These are phyloP conservation scores for Boeremia exigua DNA, from an alignment of 2,329 filamentous ascomycete species.

Conservation along the genomic window DNA sequence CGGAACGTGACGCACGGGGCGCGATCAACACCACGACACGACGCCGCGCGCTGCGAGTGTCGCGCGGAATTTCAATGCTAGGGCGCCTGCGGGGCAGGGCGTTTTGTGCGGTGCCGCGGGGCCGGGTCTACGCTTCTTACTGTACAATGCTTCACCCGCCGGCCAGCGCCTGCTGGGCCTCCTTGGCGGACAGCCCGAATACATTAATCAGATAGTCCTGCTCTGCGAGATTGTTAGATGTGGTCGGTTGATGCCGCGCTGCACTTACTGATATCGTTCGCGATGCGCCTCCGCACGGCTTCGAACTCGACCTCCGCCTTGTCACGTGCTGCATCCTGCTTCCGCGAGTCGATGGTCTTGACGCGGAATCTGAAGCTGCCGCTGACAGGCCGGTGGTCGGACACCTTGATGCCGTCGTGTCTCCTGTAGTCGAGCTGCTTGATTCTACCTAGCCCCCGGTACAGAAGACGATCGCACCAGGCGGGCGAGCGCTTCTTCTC, in stretches of 20 bases:
- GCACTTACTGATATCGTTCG: slow-evolving; percentile 75
- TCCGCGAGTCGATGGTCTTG: slow-evolving; percentile 77
- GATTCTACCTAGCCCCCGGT: slow-evolving; percentile 79
- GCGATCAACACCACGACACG: slow-evolving; percentile 2
- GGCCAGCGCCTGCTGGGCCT: slow-evolving; percentile 56
- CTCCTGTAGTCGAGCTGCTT: slow-evolving; percentile 86
- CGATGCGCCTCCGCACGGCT: slow-evolving; percentile 70
- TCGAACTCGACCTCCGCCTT: slow-evolving; percentile 77
- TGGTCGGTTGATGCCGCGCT: background rate
- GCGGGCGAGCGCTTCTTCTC: slow-evolving; percentile 94
- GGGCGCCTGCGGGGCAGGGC: slow-evolving; percentile 25
- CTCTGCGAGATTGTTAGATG: slow-evolving; percentile 13
- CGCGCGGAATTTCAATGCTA: slow-evolving; percentile 10
- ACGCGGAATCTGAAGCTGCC: slow-evolving; percentile 82
- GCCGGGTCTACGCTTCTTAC: background rate
- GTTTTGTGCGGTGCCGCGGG: slow-evolving; percentile 18
- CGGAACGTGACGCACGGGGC: background rate
- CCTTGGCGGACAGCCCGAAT: slow-evolving; percentile 62
- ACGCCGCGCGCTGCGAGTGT: slow-evolving; percentile 1
- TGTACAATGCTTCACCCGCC: slow-evolving; percentile 16
- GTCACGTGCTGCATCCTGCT: slow-evolving; percentile 71
- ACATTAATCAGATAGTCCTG: slow-evolving; percentile 69
- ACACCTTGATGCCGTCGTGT: slow-evolving; percentile 82
- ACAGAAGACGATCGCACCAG: slow-evolving; percentile 96
- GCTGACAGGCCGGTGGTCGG: slow-evolving; percentile 92